Evolutionary conservation across 2,329 filamentous ascomycete species (phyloP).

Genomic region (Fusarium succisae): DNA sequence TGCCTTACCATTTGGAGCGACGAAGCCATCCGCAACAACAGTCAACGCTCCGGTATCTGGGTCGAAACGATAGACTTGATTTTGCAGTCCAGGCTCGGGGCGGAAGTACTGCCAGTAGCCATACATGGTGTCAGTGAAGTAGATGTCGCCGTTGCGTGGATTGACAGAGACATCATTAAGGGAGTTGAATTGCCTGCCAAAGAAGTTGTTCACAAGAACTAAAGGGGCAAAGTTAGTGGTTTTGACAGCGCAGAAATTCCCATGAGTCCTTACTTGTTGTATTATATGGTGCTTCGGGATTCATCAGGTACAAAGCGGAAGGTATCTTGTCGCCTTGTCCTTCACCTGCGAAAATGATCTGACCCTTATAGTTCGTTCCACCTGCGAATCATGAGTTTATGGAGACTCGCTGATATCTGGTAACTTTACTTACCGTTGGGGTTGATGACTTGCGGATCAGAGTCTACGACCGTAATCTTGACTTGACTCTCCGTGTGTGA

Average conservation of each 20-base stretch:
- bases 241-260: accelerated
- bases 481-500: slow-evolving; percentile 45
- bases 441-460: slow-evolving; percentile 57
- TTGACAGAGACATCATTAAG: slow-evolving; percentile 67
- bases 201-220: slow-evolving; percentile 67
- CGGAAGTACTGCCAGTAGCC: slow-evolving; percentile 68
- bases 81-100: slow-evolving; percentile 60
- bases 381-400: slow-evolving; percentile 44
- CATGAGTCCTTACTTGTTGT: slow-evolving; percentile 50
- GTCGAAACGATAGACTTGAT: slow-evolving; percentile 68
- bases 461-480: slow-evolving; percentile 53
- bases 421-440: slow-evolving; percentile 54
- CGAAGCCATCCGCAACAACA: slow-evolving; percentile 67
- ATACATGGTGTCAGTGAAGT: slow-evolving; percentile 71
- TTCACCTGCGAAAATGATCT: slow-evolving; percentile 60
- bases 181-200: slow-evolving; percentile 68
- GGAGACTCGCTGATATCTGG: accelerated
- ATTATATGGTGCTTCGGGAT: slow-evolving; percentile 57
- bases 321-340: slow-evolving; percentile 55
- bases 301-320: slow-evolving; percentile 40
- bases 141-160: slow-evolving; percentile 65
- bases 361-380: slow-evolving; percentile 59
- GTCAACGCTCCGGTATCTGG: slow-evolving; percentile 59
- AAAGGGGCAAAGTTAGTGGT: background rate
- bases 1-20: slow-evolving; percentile 59